phyloP scores from a whole-genome alignment of 2,329 filamentous ascomycete species.

The Botrytis elliptica region DNA sequence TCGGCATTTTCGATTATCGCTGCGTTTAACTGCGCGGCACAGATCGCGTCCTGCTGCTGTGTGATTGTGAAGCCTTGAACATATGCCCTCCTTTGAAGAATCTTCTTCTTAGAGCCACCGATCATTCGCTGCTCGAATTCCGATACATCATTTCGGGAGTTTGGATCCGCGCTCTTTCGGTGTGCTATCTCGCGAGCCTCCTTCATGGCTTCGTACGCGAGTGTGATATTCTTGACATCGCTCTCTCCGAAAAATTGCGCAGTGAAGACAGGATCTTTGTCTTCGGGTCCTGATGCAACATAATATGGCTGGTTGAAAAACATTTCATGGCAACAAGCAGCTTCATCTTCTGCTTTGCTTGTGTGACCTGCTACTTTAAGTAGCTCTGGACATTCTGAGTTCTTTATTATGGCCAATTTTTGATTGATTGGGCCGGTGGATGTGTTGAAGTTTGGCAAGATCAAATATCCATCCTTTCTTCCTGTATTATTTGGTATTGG shows the following conservation, averaged over 20 bases:
- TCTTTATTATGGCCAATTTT: not conserved
- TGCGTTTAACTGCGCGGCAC: not conserved
- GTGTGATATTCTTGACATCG: not conserved
- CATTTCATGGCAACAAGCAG: not conserved
- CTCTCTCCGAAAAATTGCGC: not conserved
- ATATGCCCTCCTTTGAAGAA: not conserved
- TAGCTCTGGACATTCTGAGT: not conserved
- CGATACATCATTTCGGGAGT: not conserved
- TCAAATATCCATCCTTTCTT: not conserved
- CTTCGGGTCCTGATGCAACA: not conserved
- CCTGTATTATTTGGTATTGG: not conserved
- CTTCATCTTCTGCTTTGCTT: not conserved
- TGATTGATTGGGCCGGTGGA: not conserved
- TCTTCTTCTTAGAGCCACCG: not conserved
- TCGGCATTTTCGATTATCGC: not conserved
- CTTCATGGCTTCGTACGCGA: slow-evolving; percentile 4
- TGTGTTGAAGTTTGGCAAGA: slow-evolving; percentile 4
- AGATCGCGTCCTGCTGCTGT: not conserved
- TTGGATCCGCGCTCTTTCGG: not conserved
- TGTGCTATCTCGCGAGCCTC: not conserved
- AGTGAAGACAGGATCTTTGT: not conserved
- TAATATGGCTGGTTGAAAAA: not conserved
- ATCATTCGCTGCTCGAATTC: not conserved
- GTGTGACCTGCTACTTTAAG: not conserved
- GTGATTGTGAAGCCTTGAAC: not conserved